Evolutionary conservation across 2,329 filamentous ascomycete species (phyloP).

Genomic region (Madurella mycetomatis): DNA sequence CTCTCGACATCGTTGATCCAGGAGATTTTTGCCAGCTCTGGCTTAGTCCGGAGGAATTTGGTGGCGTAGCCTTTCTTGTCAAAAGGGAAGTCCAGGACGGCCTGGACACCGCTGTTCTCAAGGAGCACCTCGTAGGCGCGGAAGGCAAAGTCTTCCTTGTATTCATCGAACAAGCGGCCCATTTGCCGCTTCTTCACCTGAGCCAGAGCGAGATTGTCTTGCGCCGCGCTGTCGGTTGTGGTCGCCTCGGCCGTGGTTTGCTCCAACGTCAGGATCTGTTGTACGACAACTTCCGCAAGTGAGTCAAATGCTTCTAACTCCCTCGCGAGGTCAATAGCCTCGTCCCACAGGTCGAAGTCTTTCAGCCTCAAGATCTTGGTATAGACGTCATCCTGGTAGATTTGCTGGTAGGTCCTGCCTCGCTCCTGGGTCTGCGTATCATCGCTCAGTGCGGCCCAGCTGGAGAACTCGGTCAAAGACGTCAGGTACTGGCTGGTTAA

Average conservation of each 20-base stretch:
- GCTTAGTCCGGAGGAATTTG: slow-evolving; percentile 68
- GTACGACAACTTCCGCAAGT: slow-evolving; percentile 52
- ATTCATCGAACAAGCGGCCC: slow-evolving; percentile 55
- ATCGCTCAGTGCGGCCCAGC: slow-evolving; percentile 45
- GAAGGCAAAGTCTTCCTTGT: slow-evolving; percentile 63
- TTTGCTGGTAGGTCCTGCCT: slow-evolving; percentile 43
- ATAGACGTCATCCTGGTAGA: slow-evolving; percentile 45
- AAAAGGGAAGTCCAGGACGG: slow-evolving; percentile 65
- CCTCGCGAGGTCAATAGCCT: slow-evolving; percentile 54
- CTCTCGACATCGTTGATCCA: slow-evolving; percentile 92
- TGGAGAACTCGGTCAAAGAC: slow-evolving; percentile 49
- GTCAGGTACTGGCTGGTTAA: slow-evolving; percentile 54
- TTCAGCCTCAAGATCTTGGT: slow-evolving; percentile 51
- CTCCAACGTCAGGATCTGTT: slow-evolving; percentile 45
- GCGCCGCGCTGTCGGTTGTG: slow-evolving; percentile 32
- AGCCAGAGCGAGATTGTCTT: slow-evolving; percentile 40
- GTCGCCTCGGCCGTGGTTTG: slow-evolving; percentile 33
- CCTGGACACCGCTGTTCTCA: slow-evolving; percentile 58
- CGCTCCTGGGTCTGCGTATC: slow-evolving; percentile 40
- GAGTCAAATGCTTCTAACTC: slow-evolving; percentile 53
- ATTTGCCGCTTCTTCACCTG: slow-evolving; percentile 47
- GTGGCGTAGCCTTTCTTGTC: slow-evolving; percentile 70
- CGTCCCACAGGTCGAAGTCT: slow-evolving; percentile 52
- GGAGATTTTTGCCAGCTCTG: slow-evolving; percentile 69
- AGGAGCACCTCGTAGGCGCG: slow-evolving; percentile 80